phyloP scores from a whole-genome alignment of 306 rosid genomes.

The Begonia loranthoides region DNA sequence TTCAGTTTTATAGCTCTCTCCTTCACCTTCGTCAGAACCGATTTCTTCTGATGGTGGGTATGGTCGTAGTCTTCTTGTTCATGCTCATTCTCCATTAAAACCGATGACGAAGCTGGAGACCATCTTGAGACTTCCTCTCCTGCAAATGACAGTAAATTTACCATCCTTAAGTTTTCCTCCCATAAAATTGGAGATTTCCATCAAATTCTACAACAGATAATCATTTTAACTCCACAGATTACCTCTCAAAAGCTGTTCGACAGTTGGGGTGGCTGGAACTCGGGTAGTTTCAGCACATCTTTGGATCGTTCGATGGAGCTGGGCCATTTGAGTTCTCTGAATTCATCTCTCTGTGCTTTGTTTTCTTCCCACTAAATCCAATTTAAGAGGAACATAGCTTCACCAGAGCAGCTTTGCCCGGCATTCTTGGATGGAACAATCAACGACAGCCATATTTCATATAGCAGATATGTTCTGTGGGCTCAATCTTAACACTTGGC shows the following conservation, averaged over 20 bases:
- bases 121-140: constrained; percentile 30
- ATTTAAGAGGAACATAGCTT: constrained; percentile 7
- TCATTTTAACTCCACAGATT: not conserved
- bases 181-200: too few species aligned
- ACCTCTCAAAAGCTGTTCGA: constrained; percentile 70
- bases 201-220: too few species aligned
- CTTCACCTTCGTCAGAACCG: constrained; percentile 74
- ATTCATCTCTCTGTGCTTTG: constrained; percentile 1
- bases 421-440: constrained; percentile 18
- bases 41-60: constrained; percentile 61
- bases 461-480: constrained; percentile 16
- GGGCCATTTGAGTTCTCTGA: constrained; percentile 35
- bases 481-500: constrained; percentile 29
- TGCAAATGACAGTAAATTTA: constrained; percentile 5
- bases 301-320: constrained; percentile 14
- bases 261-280: constrained; percentile 19
- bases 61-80: constrained; percentile 45
- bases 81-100: constrained; percentile 22
- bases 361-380: not conserved
- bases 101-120: constrained; percentile 19
- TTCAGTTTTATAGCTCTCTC: constrained; percentile 78
- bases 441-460: constrained; percentile 17
- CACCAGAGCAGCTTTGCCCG: constrained; percentile 23
- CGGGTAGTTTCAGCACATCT: constrained; percentile 19
- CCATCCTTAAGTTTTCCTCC: too few species aligned